These are phyloP conservation scores for Paraleonurus japonicus DNA, from an alignment of 257 asterid genomes.

Conservation along the genomic window DNA sequence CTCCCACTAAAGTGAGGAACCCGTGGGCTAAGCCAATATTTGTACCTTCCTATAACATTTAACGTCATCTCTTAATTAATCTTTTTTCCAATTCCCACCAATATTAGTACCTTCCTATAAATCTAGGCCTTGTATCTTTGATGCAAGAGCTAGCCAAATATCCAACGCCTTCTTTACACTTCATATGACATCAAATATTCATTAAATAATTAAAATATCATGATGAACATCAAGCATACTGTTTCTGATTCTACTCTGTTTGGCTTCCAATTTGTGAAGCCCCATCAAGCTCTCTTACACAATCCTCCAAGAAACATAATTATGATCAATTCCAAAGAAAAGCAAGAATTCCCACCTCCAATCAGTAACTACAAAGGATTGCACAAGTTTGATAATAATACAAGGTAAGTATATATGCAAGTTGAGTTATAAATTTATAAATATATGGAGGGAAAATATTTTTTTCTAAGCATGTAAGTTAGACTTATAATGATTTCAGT, in stretches of 20 bases:
- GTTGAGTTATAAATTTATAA: too few species aligned
- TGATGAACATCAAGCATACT: constrained; percentile 10
- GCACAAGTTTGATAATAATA: constrained; percentile 10
- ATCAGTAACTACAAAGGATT: constrained; percentile 9
- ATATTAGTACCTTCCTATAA: not conserved
- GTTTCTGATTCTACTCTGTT: not conserved
- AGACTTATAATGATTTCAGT: too few species aligned
- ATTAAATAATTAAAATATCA: not conserved
- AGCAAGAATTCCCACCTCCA: not conserved
- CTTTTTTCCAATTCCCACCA: not conserved
- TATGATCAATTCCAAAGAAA: constrained; percentile 16
- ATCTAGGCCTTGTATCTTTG: not conserved
- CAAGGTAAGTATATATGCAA: constrained; percentile 24
- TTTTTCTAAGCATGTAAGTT: too few species aligned
- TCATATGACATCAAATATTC: not conserved
- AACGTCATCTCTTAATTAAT: not conserved
- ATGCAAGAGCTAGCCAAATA: not conserved
- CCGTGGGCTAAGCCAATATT: too few species aligned
- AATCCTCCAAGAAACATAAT: not conserved
- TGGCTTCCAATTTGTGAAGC: constrained; percentile 4
- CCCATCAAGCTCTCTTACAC: not conserved
- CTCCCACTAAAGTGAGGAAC: too few species aligned
- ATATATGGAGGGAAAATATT: too few species aligned
- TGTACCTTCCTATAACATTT: too few species aligned
- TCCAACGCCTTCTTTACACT: not conserved